These are phyloP conservation scores for Neopestalotiopsis sp. DNA, from an alignment of 2,329 filamentous ascomycete genomes.

Conservation along the genomic window DNA sequence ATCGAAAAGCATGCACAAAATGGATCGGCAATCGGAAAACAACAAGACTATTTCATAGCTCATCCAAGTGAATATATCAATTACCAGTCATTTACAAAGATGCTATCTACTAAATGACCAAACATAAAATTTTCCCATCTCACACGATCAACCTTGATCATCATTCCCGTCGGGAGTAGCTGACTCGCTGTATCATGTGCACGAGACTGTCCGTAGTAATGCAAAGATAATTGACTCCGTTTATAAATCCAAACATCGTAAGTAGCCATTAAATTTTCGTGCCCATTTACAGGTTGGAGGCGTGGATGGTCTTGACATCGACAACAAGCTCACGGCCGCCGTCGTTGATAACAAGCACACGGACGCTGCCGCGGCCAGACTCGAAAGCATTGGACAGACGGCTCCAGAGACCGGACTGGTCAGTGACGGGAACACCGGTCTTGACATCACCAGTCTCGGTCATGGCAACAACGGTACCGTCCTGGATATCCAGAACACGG, in stretches of 20 bases:
- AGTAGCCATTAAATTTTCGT: slow-evolving; percentile 19
- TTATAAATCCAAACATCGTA: slow-evolving; percentile 34
- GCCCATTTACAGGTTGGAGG: slow-evolving; percentile 64
- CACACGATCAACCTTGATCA: slow-evolving; percentile 11
- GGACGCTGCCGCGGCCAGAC: slow-evolving; percentile 90
- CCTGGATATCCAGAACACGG: slow-evolving; percentile 96
- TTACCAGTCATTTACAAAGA: slow-evolving; percentile 24
- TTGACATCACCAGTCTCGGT: slow-evolving; percentile 99
- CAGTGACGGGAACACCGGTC: slow-evolving; percentile 89
- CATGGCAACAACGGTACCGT: slow-evolving; percentile 88
- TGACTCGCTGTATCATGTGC: slow-evolving; percentile 10
- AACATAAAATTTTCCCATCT: slow-evolving; percentile 19
- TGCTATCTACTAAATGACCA: slow-evolving; percentile 17
- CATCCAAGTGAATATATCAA: slow-evolving; percentile 13
- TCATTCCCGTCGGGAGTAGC: background rate
- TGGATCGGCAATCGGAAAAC: background rate
- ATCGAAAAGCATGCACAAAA: background rate
- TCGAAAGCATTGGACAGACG: slow-evolving; percentile 86
- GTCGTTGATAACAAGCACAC: slow-evolving; percentile 95
- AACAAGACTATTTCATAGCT: background rate
- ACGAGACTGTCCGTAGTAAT: slow-evolving; percentile 24
- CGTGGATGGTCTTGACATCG: slow-evolving; percentile 98
- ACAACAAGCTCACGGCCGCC: slow-evolving; percentile 92
- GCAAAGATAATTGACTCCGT: slow-evolving; percentile 33
- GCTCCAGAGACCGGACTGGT: slow-evolving; percentile 87